A percentile compares a stretch with the other conserved stretches of the same genome.
Conservation (phyloP, 2,329 filamentous ascomycete genomes). For the Aspergillus brunneoviolaceus region DNA sequence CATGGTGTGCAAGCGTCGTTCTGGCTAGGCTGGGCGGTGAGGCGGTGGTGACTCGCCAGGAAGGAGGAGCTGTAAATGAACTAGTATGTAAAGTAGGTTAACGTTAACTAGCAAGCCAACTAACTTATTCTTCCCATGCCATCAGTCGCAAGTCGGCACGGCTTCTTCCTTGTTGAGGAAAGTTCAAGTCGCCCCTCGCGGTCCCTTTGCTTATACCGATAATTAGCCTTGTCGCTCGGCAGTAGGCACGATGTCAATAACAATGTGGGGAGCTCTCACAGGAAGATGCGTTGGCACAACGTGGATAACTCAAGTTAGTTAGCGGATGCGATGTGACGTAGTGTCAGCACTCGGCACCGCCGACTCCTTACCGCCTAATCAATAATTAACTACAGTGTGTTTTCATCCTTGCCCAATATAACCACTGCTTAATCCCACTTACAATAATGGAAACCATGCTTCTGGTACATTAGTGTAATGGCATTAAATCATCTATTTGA, state of each 20-base stretch:
- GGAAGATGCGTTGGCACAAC: constrained; percentile 24
- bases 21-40: constrained; percentile 18
- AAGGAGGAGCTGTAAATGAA: constrained; percentile 1
- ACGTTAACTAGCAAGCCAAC: constrained; percentile 6
- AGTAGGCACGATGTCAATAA: constrained; percentile 10
- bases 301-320: not conserved
- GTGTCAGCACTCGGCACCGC: constrained; percentile 5
- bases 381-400: not conserved
- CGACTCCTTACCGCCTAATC: constrained; percentile 8
- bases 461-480: not conserved
- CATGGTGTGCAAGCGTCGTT: constrained; percentile 23
- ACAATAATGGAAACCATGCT: no score
- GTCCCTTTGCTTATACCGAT: not conserved
- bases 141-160: constrained; percentile 1
- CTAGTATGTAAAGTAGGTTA: no score
- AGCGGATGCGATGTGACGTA: constrained; percentile 24
- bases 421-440: not conserved
- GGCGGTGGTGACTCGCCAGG: constrained; percentile 7
- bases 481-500: not conserved
- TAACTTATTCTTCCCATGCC: not conserved
- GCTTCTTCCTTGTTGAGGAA: constrained; percentile 3
- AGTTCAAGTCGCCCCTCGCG: not conserved
- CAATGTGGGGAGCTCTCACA: constrained; percentile 21
- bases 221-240: constrained; percentile 8
- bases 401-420: not conserved